Evolutionary conservation across 305 asterid species (phyloP), one percentile per base, ranked within the genome.

Genomic region (Fraxinus angustifolia): DNA sequence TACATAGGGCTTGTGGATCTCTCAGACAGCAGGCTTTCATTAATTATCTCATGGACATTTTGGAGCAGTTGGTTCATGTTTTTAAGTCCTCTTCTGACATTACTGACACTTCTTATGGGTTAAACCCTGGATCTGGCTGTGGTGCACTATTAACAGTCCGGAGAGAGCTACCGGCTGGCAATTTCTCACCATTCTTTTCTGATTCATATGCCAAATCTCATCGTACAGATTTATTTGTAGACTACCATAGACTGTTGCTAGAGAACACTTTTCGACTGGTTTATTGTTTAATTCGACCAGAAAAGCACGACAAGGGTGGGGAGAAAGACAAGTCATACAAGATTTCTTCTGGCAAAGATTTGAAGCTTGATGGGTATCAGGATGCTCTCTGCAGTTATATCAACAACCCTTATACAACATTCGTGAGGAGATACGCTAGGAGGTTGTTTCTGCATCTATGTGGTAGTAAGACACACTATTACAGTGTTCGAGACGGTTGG

Each of bases 401-500:
- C 89, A 96, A 94, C 91, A 94, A 96, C 85, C 91, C 96, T 6
- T 91, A 93, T 84, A 96, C 99, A 42, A 82, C 94, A 23, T 93
- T 90, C 70, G 93, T 96, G 79, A 93, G 98, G 83, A 92, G 99
- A 89, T 94, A 93, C 65, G 99, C 98, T 35, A 91, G 99, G 90
- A 92, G 98, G 90, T 90, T 96, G 83, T 94, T 96, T 89, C 90
- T 96, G 88, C 98, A 96, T 87, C 91, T 96, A 11, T 94, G 99
- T 83, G 98, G 98, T 79, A 94, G 99, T 85, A 96, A 96, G 93
- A 96, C 99, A 36, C 98, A 93, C 79, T 96, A 96, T 85, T 96
- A 96, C 91, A 96, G 96, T 84, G 91, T 96, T 75, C 93, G 99
- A 53, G 99, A 96, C 76, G 83, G 93, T 75, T 96, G 99, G 99